Conservation (phyloP, 768 basidiomycete species). For the Collybia sordida region DNA sequence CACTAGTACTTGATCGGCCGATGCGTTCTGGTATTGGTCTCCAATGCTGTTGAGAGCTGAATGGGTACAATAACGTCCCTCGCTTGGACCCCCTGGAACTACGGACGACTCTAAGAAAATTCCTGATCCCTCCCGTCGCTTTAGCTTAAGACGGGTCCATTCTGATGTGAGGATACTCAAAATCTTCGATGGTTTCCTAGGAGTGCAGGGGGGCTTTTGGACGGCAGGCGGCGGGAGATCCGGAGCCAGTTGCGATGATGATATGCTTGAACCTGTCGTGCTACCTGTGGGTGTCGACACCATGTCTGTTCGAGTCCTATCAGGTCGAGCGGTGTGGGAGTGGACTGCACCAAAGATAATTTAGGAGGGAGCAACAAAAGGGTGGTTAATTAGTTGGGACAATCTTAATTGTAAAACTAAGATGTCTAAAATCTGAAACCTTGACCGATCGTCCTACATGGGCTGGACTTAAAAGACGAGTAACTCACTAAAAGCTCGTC, state of each 20-base stretch:
- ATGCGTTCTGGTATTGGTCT: conserved; percentile 22
- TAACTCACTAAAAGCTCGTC: neutral
- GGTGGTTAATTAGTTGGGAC: too few species aligned
- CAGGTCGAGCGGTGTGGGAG: too few species aligned
- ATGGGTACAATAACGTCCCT: neutral
- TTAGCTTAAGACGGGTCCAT: neutral
- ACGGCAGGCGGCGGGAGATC: conserved; percentile 1
- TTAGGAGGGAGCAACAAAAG: too few species aligned
- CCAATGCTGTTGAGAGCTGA: neutral
- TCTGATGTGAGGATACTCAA: neutral
- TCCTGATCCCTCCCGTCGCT: neutral
- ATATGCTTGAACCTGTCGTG: neutral
- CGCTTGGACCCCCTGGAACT: neutral
- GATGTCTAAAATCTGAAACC: neutral
- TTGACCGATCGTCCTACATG: neutral
- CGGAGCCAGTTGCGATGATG: neutral
- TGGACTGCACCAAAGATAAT: too few species aligned
- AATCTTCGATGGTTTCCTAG: neutral
- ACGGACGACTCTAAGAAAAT: neutral
- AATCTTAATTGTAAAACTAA: neutral
- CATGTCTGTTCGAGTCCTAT: too few species aligned
- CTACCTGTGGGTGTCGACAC: too few species aligned
- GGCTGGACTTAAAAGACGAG: neutral
- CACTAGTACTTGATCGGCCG: conserved; percentile 18
- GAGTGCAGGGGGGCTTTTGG: neutral